Evolutionary conservation across 2,329 filamentous ascomycete genomes (phyloP), one percentile per base, ranked within the genome.

Genomic region (Hymenotorrendiella dingleyae): DNA sequence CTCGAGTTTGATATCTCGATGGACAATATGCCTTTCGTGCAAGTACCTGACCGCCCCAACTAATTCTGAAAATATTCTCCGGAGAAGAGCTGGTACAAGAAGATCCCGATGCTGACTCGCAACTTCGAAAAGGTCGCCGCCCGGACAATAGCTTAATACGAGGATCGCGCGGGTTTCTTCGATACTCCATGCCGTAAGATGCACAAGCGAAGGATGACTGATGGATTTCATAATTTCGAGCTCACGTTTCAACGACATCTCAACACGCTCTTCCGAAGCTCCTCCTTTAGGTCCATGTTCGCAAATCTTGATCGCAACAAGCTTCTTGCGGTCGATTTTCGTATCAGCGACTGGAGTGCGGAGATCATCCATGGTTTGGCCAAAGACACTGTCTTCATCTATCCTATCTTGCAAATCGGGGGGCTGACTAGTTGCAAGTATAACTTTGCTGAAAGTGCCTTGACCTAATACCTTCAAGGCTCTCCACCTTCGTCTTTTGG

Each of bases 1-100:
- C 72, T 98, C 93, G 46, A 98, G 81, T 68, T 98, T 98, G 65
- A 98, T 94, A 64, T 98, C 93, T 47, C 93, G 81, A 62, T 98
- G 93, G 41, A 97, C 91, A 60, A 98, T 95, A 54, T 79, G 82
- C 56, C 86, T 73, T 41, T 78, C 71, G 64, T 98, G 93, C 36
- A 98, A 70, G 67, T 97, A 96, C 45, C 75, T 77, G 26, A 94
- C 83, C 0, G 91, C 93, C 48, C 78, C 82, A 19, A 97, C 82
- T 50, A 97, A 65, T 63, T 98, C 93, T 11, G 90, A 76, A 64
- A 96, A 96, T 43, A 97, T 89, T 39, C 93, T 79, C 52, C 87
- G 78, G 36, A 96, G 73, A 34, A 97, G 67, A 2, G 69, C 60
- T 0, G 86, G 77, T 4, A 74, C 80, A 36, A 96, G 71, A 1